Evolutionary conservation across 495 filamentous ascomycete species (phyloP).

Genomic region (Pseudevernia furfuracea): DNA sequence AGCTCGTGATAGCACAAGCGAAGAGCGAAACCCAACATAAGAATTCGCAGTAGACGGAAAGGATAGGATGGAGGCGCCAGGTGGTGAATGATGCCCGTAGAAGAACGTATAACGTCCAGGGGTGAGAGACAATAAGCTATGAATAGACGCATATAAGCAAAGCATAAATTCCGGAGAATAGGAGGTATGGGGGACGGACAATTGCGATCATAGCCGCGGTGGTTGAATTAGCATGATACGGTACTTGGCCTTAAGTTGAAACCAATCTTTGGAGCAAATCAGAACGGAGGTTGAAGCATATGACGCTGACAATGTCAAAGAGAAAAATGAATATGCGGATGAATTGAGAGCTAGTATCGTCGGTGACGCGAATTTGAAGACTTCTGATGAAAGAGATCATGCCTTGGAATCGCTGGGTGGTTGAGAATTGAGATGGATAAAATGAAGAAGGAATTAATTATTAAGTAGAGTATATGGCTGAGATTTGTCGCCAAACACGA

Average conservation of each 20-base stretch:
- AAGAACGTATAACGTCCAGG: neutral
- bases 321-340: neutral
- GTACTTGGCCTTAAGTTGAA: neutral
- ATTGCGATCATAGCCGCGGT: neutral
- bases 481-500: too few relatives aligned
- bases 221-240: neutral
- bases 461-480: too few relatives aligned
- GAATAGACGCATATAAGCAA: neutral
- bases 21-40: neutral
- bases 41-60: neutral
- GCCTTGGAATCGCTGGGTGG: neutral
- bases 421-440: neutral
- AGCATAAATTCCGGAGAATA: neutral
- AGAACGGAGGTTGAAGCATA: neutral
- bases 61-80: neutral
- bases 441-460: neutral
- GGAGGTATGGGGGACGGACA: neutral
- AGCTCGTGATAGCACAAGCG: neutral
- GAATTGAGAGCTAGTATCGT: neutral
- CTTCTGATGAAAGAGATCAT: neutral
- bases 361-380: neutral
- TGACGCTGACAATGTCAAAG: neutral
- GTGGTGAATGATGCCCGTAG: neutral
- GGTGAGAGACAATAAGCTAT: neutral
- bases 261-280: neutral